Percentiles rank a stretch among this genome's conserved stretches.
Evolutionary conservation across 75 land plant genomes (phyloP).

Genomic region (Cunninghamia lanceolata): DNA sequence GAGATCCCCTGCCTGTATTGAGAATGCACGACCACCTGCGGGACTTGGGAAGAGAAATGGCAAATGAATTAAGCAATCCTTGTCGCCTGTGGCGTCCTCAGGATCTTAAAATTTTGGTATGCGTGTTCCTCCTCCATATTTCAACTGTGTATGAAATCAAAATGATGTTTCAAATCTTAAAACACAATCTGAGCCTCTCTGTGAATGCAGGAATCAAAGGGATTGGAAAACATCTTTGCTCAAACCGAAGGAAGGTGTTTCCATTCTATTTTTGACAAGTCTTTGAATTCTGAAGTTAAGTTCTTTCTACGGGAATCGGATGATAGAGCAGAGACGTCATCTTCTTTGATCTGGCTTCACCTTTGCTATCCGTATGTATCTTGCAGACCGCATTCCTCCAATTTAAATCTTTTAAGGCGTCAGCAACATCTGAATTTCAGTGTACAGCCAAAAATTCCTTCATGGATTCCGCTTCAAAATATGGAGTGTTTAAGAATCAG

Average conservation of each 20-base stretch:
- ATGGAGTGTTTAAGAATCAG: background rate
- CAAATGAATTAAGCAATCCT: too few species aligned
- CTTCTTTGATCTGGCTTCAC: background rate
- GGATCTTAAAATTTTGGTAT: too few species aligned
- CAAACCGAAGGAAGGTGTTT: background rate
- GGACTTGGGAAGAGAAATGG: too few species aligned
- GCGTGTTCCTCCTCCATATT: too few species aligned
- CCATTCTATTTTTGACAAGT: background rate
- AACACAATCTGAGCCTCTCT: background rate
- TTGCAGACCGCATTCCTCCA: too few species aligned
- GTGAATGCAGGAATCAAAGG: background rate
- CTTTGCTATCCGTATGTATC: background rate
- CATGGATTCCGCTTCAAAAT: background rate
- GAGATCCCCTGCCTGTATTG: too few species aligned
- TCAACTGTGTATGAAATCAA: too few species aligned
- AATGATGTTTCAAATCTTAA: too few species aligned
- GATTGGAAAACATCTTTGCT: background rate
- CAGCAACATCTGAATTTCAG: background rate
- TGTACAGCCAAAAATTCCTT: background rate
- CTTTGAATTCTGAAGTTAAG: background rate
- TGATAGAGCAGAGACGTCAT: background rate
- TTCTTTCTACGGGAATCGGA: background rate
- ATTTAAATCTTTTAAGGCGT: too few species aligned
- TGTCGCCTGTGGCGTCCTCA: too few species aligned
- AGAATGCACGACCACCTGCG: too few species aligned